phyloP scores from a whole-genome alignment of 768 basidiomycete species.

The Auricularia cornea region DNA sequence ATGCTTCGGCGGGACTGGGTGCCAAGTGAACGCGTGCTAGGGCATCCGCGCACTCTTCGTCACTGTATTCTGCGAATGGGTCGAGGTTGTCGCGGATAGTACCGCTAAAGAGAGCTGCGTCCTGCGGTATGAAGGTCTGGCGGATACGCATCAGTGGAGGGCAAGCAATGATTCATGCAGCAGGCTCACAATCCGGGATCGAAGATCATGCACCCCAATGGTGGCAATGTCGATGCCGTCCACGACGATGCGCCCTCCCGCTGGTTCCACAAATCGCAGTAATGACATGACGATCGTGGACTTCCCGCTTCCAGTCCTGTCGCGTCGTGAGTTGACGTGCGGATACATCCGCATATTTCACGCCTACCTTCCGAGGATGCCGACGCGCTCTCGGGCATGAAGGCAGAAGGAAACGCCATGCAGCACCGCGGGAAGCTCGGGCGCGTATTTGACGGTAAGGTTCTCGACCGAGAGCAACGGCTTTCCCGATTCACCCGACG shows the following conservation, averaged over 20 bases:
- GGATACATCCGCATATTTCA: too few species aligned
- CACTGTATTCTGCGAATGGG: constrained; percentile 56
- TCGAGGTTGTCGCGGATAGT: constrained; percentile 18
- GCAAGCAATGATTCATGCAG: too few species aligned
- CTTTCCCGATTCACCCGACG: constrained; percentile 15
- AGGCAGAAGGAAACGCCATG: constrained; percentile 26
- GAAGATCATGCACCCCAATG: constrained; percentile 30
- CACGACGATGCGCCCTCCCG: constrained; percentile 26
- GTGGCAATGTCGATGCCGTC: constrained; percentile 35
- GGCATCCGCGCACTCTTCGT: constrained; percentile 72
- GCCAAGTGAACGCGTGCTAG: constrained; percentile 69
- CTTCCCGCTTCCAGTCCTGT: constrained; percentile 15
- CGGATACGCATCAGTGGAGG: not conserved
- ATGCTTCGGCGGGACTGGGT: constrained; percentile 37
- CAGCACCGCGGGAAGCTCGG: constrained; percentile 21
- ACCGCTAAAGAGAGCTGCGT: constrained; percentile 10
- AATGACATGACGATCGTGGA: constrained; percentile 27
- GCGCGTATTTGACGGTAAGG: constrained; percentile 20
- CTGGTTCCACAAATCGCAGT: constrained; percentile 31
- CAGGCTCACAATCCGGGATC: constrained; percentile 5
- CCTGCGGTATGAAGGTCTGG: constrained; percentile 32
- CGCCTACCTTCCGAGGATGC: constrained; percentile 27
- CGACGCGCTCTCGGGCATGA: constrained; percentile 22
- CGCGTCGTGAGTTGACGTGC: not conserved
- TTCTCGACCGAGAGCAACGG: constrained; percentile 23